Evolutionary conservation across 2,329 filamentous ascomycete species (phyloP).

Genomic region (Fusarium torreyae): DNA sequence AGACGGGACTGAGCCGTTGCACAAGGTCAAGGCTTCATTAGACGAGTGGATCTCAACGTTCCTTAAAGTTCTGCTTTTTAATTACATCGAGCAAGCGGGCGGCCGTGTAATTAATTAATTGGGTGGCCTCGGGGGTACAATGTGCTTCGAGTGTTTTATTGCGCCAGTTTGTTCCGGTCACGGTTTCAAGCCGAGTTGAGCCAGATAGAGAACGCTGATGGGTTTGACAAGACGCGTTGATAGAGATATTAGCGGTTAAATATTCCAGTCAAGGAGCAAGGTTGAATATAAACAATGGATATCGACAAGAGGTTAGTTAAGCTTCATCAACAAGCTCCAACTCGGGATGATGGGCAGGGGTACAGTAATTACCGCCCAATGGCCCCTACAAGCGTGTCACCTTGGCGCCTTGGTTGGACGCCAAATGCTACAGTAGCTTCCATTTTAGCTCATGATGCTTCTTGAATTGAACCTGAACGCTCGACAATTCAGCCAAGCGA

Average conservation of each 20-base stretch:
- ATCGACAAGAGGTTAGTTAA: slow-evolving; percentile 19
- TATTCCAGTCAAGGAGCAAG: slow-evolving; percentile 6
- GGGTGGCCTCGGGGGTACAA: slow-evolving; percentile 22
- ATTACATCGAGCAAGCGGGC: slow-evolving; percentile 45
- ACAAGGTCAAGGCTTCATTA: slow-evolving; percentile 38
- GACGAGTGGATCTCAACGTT: slow-evolving; percentile 45
- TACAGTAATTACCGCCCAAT: slow-evolving; percentile 25
- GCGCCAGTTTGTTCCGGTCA: slow-evolving; percentile 14
- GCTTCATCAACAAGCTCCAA: slow-evolving; percentile 32
- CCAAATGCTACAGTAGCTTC: slow-evolving; percentile 15
- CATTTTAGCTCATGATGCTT: slow-evolving; percentile 26
- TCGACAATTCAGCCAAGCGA: slow-evolving; percentile 10
- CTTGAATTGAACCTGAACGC: not conserved
- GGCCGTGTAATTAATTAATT: slow-evolving; percentile 42
- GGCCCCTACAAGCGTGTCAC: slow-evolving; percentile 32
- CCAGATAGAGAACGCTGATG: not conserved
- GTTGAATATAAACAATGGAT: not conserved
- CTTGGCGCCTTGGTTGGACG: slow-evolving; percentile 45
- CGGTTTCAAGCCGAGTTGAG: slow-evolving; percentile 1
- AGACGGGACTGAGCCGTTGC: slow-evolving; percentile 43
- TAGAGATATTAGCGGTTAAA: too few species aligned
- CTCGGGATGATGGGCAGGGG: slow-evolving; percentile 41
- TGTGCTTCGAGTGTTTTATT: slow-evolving; percentile 2
- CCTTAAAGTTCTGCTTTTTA: slow-evolving; percentile 50
- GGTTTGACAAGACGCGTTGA: too few species aligned